These are phyloP conservation scores for Drosera capensis DNA, from an alignment of 148 eudicot species.

Conservation along the genomic window DNA sequence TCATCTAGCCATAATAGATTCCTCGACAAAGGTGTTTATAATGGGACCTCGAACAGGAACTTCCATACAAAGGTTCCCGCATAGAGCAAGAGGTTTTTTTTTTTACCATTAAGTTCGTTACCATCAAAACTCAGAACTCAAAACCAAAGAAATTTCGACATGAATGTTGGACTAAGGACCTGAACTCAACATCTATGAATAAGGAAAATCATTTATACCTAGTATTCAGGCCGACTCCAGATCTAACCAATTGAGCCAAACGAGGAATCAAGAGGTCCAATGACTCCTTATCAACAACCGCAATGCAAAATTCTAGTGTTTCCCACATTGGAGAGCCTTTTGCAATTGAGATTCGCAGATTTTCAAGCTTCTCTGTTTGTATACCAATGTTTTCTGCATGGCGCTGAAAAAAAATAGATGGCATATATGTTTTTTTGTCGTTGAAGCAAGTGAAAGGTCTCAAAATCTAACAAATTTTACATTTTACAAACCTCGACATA, in stretches of 20 bases:
- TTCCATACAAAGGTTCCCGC: no score
- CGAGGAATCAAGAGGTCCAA: constrained; percentile 81
- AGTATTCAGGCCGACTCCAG: constrained; percentile 89
- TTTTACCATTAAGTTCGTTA: no score
- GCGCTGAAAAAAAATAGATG: constrained; percentile 27
- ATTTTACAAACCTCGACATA: constrained; percentile 68
- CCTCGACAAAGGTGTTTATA: no score
- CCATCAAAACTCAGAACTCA: no score
- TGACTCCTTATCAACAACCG: constrained; percentile 65
- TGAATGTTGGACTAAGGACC: no score
- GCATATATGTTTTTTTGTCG: not conserved
- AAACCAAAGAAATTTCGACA: no score
- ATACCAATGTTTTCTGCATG: constrained; percentile 90
- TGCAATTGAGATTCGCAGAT: constrained; percentile 78
- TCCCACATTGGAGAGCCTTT: constrained; percentile 99
- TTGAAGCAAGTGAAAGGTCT: not conserved
- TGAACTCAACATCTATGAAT: no score
- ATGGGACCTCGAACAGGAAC: no score
- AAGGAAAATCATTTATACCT: constrained; percentile 25
- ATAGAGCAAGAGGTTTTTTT: no score
- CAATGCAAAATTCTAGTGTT: constrained; percentile 83
- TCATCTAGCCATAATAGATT: no score
- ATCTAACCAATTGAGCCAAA: constrained; percentile 72
- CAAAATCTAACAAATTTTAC: constrained; percentile 3
- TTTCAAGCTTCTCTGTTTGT: constrained; percentile 87